Conservation (phyloP, 1,284 basidiomycete genomes). For the Fistulinella staudtii region DNA sequence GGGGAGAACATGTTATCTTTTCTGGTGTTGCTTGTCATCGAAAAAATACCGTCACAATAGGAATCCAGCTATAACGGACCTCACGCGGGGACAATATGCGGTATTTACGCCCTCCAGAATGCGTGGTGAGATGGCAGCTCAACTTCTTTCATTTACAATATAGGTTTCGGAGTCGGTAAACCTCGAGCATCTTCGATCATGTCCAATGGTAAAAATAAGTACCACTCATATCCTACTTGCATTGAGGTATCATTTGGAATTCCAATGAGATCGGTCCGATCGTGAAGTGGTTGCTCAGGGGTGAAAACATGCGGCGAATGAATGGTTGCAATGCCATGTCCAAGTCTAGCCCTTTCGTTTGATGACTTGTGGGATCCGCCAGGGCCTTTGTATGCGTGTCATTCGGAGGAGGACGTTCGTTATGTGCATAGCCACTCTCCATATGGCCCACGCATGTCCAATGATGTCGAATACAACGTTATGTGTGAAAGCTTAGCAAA, state of each 20-base stretch:
- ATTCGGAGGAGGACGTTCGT: too few relatives aligned
- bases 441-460: conserved; percentile 22
- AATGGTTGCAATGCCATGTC: too few relatives aligned
- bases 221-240: too few relatives aligned
- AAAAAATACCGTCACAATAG: neutral
- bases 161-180: conserved; percentile 1
- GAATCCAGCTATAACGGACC: neutral
- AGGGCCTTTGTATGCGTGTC: too few relatives aligned
- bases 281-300: conserved; percentile 2
- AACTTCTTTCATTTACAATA: neutral
- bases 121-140: conserved; percentile 9
- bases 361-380: too few relatives aligned
- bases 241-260: too few relatives aligned
- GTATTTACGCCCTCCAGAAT: neutral
- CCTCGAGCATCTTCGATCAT: neutral
- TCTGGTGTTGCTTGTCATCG: neutral
- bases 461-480: conserved; percentile 25
- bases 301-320: conserved; percentile 23
- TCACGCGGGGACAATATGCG: too few relatives aligned
- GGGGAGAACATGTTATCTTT: neutral
- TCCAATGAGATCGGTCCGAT: conserved; percentile 7
- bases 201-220: conserved; percentile 1
- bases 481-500: too few relatives aligned
- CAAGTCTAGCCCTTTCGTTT: too few relatives aligned
- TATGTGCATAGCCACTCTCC: conserved; percentile 10